A percentile compares a stretch with the other conserved stretches of the same genome.
These are phyloP conservation scores for Colletotrichum musicola DNA, from an alignment of 2,329 filamentous ascomycete species.

Conservation along the genomic window DNA sequence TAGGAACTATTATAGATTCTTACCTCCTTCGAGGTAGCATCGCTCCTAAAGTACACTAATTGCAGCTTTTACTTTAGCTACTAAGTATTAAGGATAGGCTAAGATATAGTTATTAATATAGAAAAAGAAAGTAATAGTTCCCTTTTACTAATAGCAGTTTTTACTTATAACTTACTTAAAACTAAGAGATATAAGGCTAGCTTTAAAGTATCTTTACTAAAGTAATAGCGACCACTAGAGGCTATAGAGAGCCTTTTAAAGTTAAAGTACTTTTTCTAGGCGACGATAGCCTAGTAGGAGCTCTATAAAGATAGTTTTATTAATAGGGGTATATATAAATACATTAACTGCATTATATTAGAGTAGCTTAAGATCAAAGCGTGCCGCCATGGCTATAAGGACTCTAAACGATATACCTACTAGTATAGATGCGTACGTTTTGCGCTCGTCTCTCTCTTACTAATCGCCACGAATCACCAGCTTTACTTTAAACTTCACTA, in stretches of 20 bases:
- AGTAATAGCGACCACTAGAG: not conserved
- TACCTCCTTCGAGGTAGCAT: not conserved
- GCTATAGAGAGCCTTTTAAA: not conserved
- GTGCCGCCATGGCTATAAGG: not conserved
- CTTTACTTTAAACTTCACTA: not conserved
- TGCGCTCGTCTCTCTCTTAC: not conserved
- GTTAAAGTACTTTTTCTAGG: not conserved
- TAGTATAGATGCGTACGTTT: not conserved
- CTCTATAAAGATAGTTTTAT: constrained; percentile 1
- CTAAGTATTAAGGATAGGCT: fast-evolving
- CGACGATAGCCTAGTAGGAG: not conserved
- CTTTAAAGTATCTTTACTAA: not conserved
- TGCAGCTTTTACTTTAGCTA: not conserved
- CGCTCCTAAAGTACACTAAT: not conserved
- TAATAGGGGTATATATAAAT: not conserved
- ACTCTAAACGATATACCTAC: not conserved
- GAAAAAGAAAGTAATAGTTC: not conserved
- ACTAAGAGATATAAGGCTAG: not conserved
- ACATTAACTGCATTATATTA: constrained; percentile 7
- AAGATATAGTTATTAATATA: constrained; percentile 13
- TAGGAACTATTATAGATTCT: not conserved
- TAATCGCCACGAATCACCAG: not conserved
- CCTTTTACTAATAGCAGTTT: not conserved
- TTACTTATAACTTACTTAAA: not conserved
- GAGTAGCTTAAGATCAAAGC: not conserved